Evolutionary conservation across 2,329 filamentous ascomycete genomes (phyloP).

Genomic region (Penicillium sp.): DNA sequence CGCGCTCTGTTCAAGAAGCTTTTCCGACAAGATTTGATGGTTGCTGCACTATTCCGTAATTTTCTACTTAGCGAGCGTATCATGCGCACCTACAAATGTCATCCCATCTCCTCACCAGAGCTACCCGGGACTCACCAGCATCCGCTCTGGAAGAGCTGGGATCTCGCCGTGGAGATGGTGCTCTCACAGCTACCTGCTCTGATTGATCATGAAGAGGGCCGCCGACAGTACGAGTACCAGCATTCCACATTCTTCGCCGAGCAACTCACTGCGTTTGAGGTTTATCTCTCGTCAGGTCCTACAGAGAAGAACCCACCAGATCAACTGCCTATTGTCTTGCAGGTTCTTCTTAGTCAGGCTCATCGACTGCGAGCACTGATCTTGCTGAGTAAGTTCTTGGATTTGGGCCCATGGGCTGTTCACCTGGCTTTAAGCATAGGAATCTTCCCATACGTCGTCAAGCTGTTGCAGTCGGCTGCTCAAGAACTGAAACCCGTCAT

Average conservation of each 20-base stretch:
- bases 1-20: slow-evolving; percentile 93
- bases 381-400: slow-evolving; percentile 87
- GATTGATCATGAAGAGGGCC: slow-evolving; percentile 72
- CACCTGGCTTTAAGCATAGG: slow-evolving; percentile 95
- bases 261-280: slow-evolving; percentile 94
- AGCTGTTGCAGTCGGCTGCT: slow-evolving; percentile 91
- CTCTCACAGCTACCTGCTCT: slow-evolving; percentile 85
- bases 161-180: slow-evolving; percentile 94
- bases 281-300: slow-evolving; percentile 84
- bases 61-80: slow-evolving; percentile 92
- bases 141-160: slow-evolving; percentile 96
- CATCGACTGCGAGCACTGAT: slow-evolving; percentile 90
- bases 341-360: slow-evolving; percentile 93
- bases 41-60: slow-evolving; percentile 95
- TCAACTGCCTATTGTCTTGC: slow-evolving; percentile 92
- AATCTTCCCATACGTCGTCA: slow-evolving; percentile 98
- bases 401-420: slow-evolving; percentile 97
- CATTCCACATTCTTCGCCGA: slow-evolving; percentile 97
- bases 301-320: slow-evolving; percentile 86
- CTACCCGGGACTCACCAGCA: slow-evolving; percentile 96
- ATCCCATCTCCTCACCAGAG: slow-evolving; percentile 86
- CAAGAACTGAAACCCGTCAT: slow-evolving; percentile 95
- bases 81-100: slow-evolving; percentile 95
- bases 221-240: slow-evolving; percentile 83
- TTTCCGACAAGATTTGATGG: slow-evolving; percentile 97